Base-by-base conservation (phyloP, 1,139 yeast species). In the Neolecta irregularis region DNA sequence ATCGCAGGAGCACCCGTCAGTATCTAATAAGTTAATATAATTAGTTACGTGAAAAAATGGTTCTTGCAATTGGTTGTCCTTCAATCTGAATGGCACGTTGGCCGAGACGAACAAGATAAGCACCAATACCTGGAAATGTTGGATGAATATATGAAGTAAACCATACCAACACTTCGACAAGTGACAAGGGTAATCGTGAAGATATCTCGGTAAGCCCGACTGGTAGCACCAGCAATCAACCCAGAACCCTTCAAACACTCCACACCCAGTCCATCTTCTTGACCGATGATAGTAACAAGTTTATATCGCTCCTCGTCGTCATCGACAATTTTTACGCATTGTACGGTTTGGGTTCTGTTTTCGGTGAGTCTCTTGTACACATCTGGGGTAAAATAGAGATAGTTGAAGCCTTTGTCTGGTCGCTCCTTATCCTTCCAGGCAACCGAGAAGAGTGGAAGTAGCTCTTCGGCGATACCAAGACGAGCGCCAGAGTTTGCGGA, bases 401-500 rank as follows among this genome's bases (percentile, higher is more conserved):
- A 88, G 50, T 69, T 66, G 69, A 85, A 88, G 16, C 98, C 98
- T 62, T 79, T 78, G 24, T 72, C 68, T 43, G 85, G 92, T 43
- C 71, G 64, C 16, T 61, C 61, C 31, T 70, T 72, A 46, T 74
- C 88, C 49, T 75, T 79, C 98, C 98, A 88, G 38, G 88, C 83
- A 44, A 85, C 94, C 56, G 78, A 74, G 65, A 73, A 83, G 52
- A 72, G 68, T 42, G 95, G 92, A 40, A 88, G 67, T 44, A 88
- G 66, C 58, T 88, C 99, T 50, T 88, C 96, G 28, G 98, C 98
- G 57, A 88, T 72, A 53, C 98, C 98, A 47, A 88, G 80, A 65
- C 98, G 75, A 32, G 98, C 98, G 65, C 98, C 98, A 41, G 96
- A 83, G 67, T 88, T 88, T 28, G 98, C 98, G 47, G 95, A 81